A percentile compares a stretch with the other conserved stretches of the same genome.
phyloP scores from a whole-genome alignment of 352 stramenopile species.

The Pythium pectinolyticum region DNA sequence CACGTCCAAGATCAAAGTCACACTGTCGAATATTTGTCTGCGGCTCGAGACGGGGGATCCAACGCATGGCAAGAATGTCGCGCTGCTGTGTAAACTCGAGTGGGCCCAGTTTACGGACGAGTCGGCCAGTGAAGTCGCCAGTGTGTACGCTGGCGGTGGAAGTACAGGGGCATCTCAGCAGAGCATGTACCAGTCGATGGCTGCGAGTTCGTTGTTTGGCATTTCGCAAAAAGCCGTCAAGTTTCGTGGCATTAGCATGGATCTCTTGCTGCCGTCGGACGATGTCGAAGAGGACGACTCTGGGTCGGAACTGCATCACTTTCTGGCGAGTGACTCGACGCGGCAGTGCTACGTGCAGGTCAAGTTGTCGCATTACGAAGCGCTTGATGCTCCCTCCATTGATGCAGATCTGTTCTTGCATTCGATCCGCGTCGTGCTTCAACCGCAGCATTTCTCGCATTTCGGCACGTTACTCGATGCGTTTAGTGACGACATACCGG shows the following conservation, averaged over 20 bases:
- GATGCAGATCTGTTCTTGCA: constrained; percentile 86
- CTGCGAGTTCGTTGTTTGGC: constrained; percentile 74
- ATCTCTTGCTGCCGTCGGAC: constrained; percentile 63
- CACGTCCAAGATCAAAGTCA: constrained; percentile 90
- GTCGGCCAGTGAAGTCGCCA: constrained; percentile 73
- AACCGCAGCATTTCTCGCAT: constrained; percentile 78
- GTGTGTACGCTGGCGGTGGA: constrained; percentile 55
- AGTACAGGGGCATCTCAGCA: constrained; percentile 15
- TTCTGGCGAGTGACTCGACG: constrained; percentile 63
- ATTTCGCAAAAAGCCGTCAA: constrained; percentile 87
- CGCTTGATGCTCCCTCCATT: constrained; percentile 62
- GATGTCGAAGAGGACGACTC: constrained; percentile 43
- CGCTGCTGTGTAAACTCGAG: constrained; percentile 70
- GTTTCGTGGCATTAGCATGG: constrained; percentile 80
- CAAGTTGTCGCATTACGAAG: constrained; percentile 80
- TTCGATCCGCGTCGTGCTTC: constrained; percentile 73
- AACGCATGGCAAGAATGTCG: constrained; percentile 60
- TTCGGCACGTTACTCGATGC: constrained; percentile 71
- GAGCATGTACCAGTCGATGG: constrained; percentile 73
- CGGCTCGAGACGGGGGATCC: constrained; percentile 66
- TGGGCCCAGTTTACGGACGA: constrained; percentile 87
- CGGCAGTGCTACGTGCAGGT: constrained; percentile 82
- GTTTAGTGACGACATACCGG: constrained; percentile 36
- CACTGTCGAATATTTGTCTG: constrained; percentile 83
- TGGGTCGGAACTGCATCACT: constrained; percentile 36